A percentile compares a stretch with the other conserved stretches of the same genome.
These are phyloP conservation scores for Debaryomyces subglobosus DNA, from an alignment of 1,139 yeast genomes.

Conservation along the genomic window DNA sequence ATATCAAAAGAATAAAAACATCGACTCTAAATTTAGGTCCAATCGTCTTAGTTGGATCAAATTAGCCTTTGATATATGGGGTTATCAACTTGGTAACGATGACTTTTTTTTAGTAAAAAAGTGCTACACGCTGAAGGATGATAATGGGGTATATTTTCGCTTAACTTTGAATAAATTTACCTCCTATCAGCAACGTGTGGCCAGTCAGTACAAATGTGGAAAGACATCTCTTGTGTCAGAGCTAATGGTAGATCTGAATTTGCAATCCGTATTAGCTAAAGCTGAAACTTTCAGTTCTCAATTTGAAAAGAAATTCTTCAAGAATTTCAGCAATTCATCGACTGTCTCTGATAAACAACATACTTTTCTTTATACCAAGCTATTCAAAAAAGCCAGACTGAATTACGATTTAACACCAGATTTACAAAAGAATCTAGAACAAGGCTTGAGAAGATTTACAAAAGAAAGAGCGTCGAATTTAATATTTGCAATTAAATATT, in stretches of 20 bases:
- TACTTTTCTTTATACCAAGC: slow-evolving; percentile 16
- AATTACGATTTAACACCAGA: slow-evolving; percentile 21
- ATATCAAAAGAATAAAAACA: slow-evolving; percentile 15
- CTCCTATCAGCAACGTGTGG: slow-evolving; percentile 14
- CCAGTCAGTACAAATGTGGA: slow-evolving; percentile 20
- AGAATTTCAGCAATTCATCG: slow-evolving; percentile 1
- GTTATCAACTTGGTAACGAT: slow-evolving; percentile 19
- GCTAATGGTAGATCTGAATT: slow-evolving; percentile 17
- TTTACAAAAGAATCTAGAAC: slow-evolving; percentile 21
- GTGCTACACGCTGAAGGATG: slow-evolving; percentile 1
- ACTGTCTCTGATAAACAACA: slow-evolving; percentile 23
- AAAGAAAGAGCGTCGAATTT: slow-evolving; percentile 45
- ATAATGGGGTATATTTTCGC: slow-evolving; percentile 16
- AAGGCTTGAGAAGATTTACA: slow-evolving; percentile 24
- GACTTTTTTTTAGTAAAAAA: slow-evolving; percentile 22
- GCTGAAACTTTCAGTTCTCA: slow-evolving; percentile 17
- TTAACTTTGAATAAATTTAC: slow-evolving; percentile 22
- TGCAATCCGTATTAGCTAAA: slow-evolving; percentile 22
- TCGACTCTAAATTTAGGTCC: slow-evolving; percentile 18
- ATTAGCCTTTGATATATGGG: slow-evolving; percentile 39
- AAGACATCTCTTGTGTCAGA: slow-evolving; percentile 12
- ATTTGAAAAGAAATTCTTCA: neutral
- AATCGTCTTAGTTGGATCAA: slow-evolving; percentile 31
- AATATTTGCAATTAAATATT: slow-evolving; percentile 46
- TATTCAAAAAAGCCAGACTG: slow-evolving; percentile 19